Percentiles rank a stretch among this genome's conserved stretches.
Evolutionary conservation across 768 basidiomycete species (phyloP).

Genomic region (Kwoniella europaea): DNA sequence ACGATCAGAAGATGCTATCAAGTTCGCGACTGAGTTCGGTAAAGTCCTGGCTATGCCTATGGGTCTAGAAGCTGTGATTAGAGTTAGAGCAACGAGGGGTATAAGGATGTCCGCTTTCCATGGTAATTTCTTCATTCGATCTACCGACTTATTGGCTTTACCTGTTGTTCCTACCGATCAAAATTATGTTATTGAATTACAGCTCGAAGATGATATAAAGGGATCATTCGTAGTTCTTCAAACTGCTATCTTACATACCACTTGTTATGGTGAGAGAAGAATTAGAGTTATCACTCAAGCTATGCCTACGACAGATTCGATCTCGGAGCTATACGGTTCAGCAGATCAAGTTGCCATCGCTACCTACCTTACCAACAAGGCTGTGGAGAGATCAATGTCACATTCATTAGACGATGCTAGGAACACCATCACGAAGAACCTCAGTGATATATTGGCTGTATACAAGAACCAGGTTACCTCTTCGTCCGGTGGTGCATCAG

Average conservation of each 20-base stretch:
- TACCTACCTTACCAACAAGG: constrained; percentile 86
- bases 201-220: constrained; percentile 91
- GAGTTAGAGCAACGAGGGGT: constrained; percentile 95
- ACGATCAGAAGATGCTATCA: constrained; percentile 92
- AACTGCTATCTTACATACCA: constrained; percentile 91
- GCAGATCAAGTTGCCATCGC: constrained; percentile 86
- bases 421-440: constrained; percentile 78
- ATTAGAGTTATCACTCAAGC: constrained; percentile 89
- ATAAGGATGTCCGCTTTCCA: constrained; percentile 97
- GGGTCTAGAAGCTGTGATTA: constrained; percentile 95
- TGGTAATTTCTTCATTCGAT: constrained; percentile 97
- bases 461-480: constrained; percentile 98
- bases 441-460: constrained; percentile 80
- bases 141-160: constrained; percentile 93
- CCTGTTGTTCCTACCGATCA: constrained; percentile 96
- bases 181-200: constrained; percentile 92
- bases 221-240: constrained; percentile 91
- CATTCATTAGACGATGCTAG: constrained; percentile 88
- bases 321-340: constrained; percentile 87
- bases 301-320: constrained; percentile 81
- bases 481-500: constrained; percentile 81
- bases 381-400: constrained; percentile 82
- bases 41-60: constrained; percentile 90
- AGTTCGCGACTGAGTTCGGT: constrained; percentile 97
- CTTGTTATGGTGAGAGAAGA: constrained; percentile 80